A percentile compares a stretch with the other conserved stretches of the same genome.
These are phyloP conservation scores for Santalum album DNA, from an alignment of 164 flowering plant species.

Conservation along the genomic window DNA sequence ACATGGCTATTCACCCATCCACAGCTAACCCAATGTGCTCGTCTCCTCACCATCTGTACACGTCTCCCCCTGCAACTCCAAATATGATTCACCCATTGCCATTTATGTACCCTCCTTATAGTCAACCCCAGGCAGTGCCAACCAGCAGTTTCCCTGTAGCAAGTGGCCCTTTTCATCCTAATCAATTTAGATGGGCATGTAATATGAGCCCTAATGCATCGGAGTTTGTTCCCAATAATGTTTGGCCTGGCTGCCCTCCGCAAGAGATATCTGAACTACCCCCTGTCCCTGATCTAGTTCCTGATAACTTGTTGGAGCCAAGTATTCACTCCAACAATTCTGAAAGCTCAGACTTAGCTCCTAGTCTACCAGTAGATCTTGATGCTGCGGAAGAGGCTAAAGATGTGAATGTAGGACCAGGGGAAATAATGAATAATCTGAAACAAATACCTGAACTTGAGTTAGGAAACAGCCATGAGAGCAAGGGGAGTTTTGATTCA, in stretches of 20 bases:
- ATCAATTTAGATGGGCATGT: conserved; percentile 75
- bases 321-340: conserved; percentile 22
- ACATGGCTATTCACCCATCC: conserved; percentile 69
- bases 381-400: conserved; percentile 31
- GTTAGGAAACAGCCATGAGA: conserved; percentile 27
- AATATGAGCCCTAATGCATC: conserved; percentile 49
- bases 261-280: conserved; percentile 53
- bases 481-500: conserved; percentile 12
- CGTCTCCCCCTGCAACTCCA: conserved; percentile 81
- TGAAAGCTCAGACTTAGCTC: conserved; percentile 20
- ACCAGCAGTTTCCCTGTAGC: conserved; percentile 43
- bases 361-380: conserved; percentile 40
- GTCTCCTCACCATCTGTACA: conserved; percentile 73
- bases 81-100: conserved; percentile 75
- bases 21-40: conserved; percentile 52
- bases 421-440: conserved; percentile 23
- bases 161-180: conserved; percentile 50
- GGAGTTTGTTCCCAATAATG: conserved; percentile 54
- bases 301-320: conserved; percentile 33
- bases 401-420: conserved; percentile 26
- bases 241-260: conserved; percentile 81
- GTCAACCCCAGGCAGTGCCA: conserved; percentile 60
- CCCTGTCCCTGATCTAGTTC: conserved; percentile 43
- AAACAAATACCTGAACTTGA: conserved; percentile 18
- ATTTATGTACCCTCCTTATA: conserved; percentile 68